Percentiles rank a stretch among this genome's conserved stretches.
phyloP scores from a whole-genome alignment of 352 stramenopile species.

The Phytophthora quininea region DNA sequence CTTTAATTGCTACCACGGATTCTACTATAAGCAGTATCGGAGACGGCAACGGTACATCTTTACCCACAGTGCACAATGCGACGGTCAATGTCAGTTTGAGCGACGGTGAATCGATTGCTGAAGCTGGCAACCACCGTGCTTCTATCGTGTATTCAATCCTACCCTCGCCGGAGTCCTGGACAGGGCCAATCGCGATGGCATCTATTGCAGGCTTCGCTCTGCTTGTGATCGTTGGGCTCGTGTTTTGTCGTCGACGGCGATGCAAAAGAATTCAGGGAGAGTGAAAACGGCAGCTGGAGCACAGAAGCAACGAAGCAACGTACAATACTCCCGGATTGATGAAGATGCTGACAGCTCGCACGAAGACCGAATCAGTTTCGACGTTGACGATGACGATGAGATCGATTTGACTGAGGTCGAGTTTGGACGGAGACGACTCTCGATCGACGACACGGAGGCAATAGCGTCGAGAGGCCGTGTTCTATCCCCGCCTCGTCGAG shows the following conservation, averaged over 20 bases:
- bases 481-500: conserved; percentile 17
- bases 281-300: conserved; percentile 14
- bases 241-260: conserved; percentile 12
- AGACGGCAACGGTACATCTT: neutral
- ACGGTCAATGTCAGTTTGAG: conserved; percentile 4
- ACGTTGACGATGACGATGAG: conserved; percentile 25
- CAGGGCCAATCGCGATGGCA: conserved; percentile 26
- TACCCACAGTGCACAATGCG: neutral
- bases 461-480: conserved; percentile 2
- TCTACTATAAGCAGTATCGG: neutral
- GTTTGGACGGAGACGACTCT: conserved; percentile 10
- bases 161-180: conserved; percentile 27
- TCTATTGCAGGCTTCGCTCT: conserved; percentile 19
- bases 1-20: neutral
- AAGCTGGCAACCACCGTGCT: conserved; percentile 4
- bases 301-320: conserved; percentile 23
- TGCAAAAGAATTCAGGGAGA: conserved; percentile 14
- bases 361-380: conserved; percentile 6
- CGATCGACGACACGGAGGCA: conserved; percentile 9
- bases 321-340: conserved; percentile 36
- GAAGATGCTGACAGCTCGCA: conserved; percentile 18
- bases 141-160: conserved; percentile 25
- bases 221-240: conserved; percentile 22
- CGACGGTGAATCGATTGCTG: conserved; percentile 6
- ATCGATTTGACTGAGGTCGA: conserved; percentile 23